Evolutionary conservation across 768 basidiomycete species (phyloP), one percentile per base, ranked within the genome.

Genomic region (Leccinum disarticulatum): DNA sequence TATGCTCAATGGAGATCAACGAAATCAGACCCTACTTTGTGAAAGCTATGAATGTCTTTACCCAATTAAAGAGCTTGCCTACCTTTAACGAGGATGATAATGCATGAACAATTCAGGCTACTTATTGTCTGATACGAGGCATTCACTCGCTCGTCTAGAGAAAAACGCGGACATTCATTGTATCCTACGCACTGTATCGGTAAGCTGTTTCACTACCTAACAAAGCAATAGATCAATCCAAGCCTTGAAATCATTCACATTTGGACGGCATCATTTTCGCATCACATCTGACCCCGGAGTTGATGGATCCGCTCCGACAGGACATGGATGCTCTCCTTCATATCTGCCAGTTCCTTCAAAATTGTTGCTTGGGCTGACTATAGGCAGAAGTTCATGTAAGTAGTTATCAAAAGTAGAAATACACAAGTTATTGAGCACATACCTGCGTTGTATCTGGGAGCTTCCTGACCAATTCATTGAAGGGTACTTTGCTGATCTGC

Each of bases 1-100:
- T 96, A 19, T 90, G 86, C 61, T 85, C 91, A 1, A 88, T 95
- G 87, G 94, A 97, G 73, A 91, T 97, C 75, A 93, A 94, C 76
- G 95, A 96, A 71, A 90, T 96, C 65, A 82, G 93, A 38, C 92
- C 94, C 3, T 91, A 92, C 77, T 95, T 95, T 67, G 79, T 89
- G 35, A 86, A 86, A 63, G 84, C 92, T 1, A 94, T 95, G 91
- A 80, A 82, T 58, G 74, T 90, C 48, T 75, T 93, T 48, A 84
- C 80, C 1, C 84, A 88, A 61, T 78, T 93, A 10, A 73, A 67
- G 14, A 62, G 71, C 49, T 67, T 66, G n/a, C 54, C 61, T 10
- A 19, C 48, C 4, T 36, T 36, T 19, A 47, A 54, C 30, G 57
- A 52, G 6, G 52, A 56, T 48, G 54, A 54, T 11, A 41, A 48